Evolutionary conservation across 2,329 filamentous ascomycete species (phyloP), one percentile per base, ranked within the genome.

Genomic region (Fragosphaeria purpurea): DNA sequence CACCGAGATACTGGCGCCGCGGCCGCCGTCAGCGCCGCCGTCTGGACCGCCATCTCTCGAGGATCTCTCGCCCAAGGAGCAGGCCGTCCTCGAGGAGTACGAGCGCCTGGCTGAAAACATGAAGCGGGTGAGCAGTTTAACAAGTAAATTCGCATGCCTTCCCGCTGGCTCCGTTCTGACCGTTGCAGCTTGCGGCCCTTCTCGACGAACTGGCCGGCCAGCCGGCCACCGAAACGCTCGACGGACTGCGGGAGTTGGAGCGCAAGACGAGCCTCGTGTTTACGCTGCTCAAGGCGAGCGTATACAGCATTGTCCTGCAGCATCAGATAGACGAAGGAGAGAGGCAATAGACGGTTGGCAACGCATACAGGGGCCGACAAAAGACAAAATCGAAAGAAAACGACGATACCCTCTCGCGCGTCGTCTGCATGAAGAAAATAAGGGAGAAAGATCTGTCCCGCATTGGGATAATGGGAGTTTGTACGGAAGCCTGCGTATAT

Each of bases 261-360:
- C 77, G 93, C 60, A 96, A 97, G 74, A 96, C 91, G 42, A 89
- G 88, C 58, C 74, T 95, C 50, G 91, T 96, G 30, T 97, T 95
- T 68, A 98, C 93, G 55, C 70, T 97, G 64, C 77, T 98, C 64
- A 98, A 98, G 73, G 91, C 93, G 13, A 97, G 91, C 67, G 93
- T 98, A 56, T 98, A 98, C 71, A 95, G 87, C 64, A 98, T 98
- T 71, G 90, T 98, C 55, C 68, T 98, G 72, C 91, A 98, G 77
- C 91, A 97, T 76, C 88, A 97, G 77, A 88, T 95, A 61, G 83
- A 85, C 56, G 86, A 83, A 68, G 85, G 80, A 62, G 31, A 11
- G 62, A 64, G 34, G 62, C 67, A 59, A 30, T 2, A 22, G 12
- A 6, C 22, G n/a, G 22, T 22, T 22, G 22, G 22, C 22, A 22